phyloP scores from a whole-genome alignment of 805 yeast genomes.

The Millerago galiae region DNA sequence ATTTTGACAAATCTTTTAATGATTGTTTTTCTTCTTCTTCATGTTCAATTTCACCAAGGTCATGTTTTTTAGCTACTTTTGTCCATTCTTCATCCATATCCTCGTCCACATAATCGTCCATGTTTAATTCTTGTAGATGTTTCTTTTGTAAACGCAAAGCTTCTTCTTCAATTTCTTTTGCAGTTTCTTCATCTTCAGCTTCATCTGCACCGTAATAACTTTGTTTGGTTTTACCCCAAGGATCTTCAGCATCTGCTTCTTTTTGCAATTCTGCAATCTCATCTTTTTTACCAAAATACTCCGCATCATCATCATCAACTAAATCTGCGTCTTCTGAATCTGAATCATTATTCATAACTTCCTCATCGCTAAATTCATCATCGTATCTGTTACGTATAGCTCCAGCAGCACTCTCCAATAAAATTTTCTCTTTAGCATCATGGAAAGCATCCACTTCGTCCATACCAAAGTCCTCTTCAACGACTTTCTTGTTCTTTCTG shows the following conservation, averaged over 20 bases:
- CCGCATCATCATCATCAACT: constrained; percentile 26
- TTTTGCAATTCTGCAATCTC: constrained; percentile 21
- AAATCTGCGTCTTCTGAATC: constrained; percentile 30
- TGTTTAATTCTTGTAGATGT: constrained; percentile 67
- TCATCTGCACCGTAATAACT: constrained; percentile 51
- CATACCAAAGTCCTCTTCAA: constrained; percentile 36
- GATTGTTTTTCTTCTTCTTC: constrained; percentile 24
- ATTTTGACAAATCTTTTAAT: constrained; percentile 36
- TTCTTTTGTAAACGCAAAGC: constrained; percentile 81
- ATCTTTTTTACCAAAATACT: constrained; percentile 26
- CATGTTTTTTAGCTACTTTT: constrained; percentile 45
- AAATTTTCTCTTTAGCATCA: constrained; percentile 48
- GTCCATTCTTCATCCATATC: constrained; percentile 79
- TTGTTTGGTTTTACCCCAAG: constrained; percentile 39
- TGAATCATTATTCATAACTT: constrained; percentile 36
- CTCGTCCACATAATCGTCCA: constrained; percentile 74
- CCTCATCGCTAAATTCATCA: constrained; percentile 44
- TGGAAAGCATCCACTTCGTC: constrained; percentile 69
- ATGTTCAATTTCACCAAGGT: constrained; percentile 26
- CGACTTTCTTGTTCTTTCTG: constrained; percentile 5
- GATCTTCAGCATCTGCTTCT: constrained; percentile 34
- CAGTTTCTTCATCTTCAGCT: constrained; percentile 58
- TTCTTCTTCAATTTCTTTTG: constrained; percentile 76
- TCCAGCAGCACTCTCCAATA: constrained; percentile 47
- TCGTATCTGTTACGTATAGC: constrained; percentile 25